A percentile compares a stretch with the other conserved stretches of the same genome.
phyloP scores from a whole-genome alignment of 1,284 basidiomycete genomes.

The Schizophyllum amplum region DNA sequence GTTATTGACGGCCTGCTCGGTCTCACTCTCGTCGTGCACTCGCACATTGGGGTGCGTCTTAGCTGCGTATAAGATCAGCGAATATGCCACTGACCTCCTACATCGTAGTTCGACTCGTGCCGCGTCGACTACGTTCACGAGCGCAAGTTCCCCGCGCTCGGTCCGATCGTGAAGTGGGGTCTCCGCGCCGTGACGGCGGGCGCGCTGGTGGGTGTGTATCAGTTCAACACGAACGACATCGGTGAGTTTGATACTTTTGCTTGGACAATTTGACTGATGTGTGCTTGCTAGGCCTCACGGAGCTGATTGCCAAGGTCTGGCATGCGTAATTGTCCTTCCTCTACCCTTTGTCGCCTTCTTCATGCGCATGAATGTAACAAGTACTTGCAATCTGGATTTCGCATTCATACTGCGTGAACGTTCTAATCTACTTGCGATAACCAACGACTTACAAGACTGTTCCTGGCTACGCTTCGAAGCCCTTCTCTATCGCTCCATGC shows the following conservation, averaged over 20 bases:
- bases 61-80: background rate
- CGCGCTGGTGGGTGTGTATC: slow-evolving; percentile 89
- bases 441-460: no score
- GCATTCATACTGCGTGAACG: background rate
- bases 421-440: no score
- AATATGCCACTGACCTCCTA: background rate
- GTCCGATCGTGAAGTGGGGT: slow-evolving; percentile 64
- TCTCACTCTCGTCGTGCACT: slow-evolving; percentile 85
- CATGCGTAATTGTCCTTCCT: slow-evolving; percentile 31
- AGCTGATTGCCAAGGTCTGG: slow-evolving; percentile 62
- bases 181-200: slow-evolving; percentile 75
- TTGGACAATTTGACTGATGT: background rate
- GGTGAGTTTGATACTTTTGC: slow-evolving; percentile 44
- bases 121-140: slow-evolving; percentile 89
- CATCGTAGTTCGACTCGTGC: slow-evolving; percentile 56
- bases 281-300: slow-evolving; percentile 50
- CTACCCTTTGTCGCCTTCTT: background rate
- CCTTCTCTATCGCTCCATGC: background rate
- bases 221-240: slow-evolving; percentile 97
- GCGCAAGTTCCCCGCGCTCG: slow-evolving; percentile 85
- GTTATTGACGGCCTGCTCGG: slow-evolving; percentile 86
- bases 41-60: slow-evolving; percentile 79
- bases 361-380: background rate
- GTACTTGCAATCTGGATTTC: background rate
- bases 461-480: no score